Evolutionary conservation across 306 rosid genomes (phyloP), one percentile per base, ranked within the genome.

Genomic region (Ziziphus jujuba): DNA sequence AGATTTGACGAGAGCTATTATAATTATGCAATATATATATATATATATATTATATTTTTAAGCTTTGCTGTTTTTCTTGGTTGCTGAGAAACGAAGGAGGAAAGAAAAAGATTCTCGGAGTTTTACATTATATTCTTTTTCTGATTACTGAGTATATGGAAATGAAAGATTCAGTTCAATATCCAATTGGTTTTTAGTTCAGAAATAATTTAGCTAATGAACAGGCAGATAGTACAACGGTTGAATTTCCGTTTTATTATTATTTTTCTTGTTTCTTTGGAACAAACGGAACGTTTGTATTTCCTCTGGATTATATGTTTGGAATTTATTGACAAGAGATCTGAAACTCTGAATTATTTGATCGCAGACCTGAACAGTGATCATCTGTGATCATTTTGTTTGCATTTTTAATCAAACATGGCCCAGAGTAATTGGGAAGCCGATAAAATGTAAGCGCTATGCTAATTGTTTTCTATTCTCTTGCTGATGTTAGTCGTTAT

Each of bases 341-440:
- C 62, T 66, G 47, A 76, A 33, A 48, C 35, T 15, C 11, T 12
- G 36, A 47, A 63, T 75, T 65, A 15, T 17, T 54, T 72, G 43
- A 57, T 79, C 81, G 80, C 81, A 78, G 91, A 48, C 50, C 38
- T 48, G 48, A 59, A 17, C 51, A 34, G 67, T 58, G 60, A 59
- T 64, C 61, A 58, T 24, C 49, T 20, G 62, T 64, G 53, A 45
- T 28, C 62, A 67, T 44, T 62, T 66, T 68, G 71, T 38, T 76
- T 69, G 24, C 20, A 44, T 0, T 25, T n/a, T 79, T 70, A 75
- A 76, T 80, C 35, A 79, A 44, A 58, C 63, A 92, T 92, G 98
- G 89, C 91, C 47, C 96, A 89, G 83, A 92, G 89, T 63, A 85
- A 85, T 74, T 92, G 96, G 98, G 98, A 92, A 82, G 98, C 98